Conservation (phyloP, 164 flowering plant genomes). For the Euptelea pleiosperma region DNA sequence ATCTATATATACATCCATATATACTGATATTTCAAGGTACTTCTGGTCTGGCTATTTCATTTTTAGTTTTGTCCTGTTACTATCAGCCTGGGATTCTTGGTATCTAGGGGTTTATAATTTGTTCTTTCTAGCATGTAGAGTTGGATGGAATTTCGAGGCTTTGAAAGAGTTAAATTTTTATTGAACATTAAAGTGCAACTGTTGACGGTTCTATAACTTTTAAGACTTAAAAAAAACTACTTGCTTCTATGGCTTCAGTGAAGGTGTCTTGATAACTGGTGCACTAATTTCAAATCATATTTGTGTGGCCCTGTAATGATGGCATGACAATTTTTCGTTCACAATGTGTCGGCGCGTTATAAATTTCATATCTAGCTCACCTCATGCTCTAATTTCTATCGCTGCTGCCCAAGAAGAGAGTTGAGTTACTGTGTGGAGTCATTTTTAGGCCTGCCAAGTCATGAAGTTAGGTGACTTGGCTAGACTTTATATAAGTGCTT, state of each 20-base stretch:
- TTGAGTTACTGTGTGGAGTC: too few species aligned
- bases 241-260: too few species aligned
- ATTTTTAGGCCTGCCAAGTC: too few species aligned
- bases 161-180: conserved; percentile 22
- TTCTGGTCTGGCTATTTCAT: conserved; percentile 23
- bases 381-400: too few species aligned
- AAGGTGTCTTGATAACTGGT: background rate
- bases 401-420: too few species aligned
- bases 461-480: too few species aligned
- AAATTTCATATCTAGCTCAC: too few species aligned
- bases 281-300: background rate
- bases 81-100: conserved; percentile 18
- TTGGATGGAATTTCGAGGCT: conserved; percentile 51
- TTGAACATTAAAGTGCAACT: conserved; percentile 1
- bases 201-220: background rate
- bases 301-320: too few species aligned
- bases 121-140: conserved; percentile 33
- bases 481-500: too few species aligned
- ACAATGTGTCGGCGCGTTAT: too few species aligned
- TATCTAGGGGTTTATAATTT: conserved; percentile 20
- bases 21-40: conserved; percentile 24
- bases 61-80: conserved; percentile 14
- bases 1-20: conserved; percentile 32
- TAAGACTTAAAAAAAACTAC: too few species aligned
- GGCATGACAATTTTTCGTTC: too few species aligned